These are phyloP conservation scores for Cnidoscolus chayamansa DNA, from an alignment of 441 rosid species.

Conservation along the genomic window DNA sequence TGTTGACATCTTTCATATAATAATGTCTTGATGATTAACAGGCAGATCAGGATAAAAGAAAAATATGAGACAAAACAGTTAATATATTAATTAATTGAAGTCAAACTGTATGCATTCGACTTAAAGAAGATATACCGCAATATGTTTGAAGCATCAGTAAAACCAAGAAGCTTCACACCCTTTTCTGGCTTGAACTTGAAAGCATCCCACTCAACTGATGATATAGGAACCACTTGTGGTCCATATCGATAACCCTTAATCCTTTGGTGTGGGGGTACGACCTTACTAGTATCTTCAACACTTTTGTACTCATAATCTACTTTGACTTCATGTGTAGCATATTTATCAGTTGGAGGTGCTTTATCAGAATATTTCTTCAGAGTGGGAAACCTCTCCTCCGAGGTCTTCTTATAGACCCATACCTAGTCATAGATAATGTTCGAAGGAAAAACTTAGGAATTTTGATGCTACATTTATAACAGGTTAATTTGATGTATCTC, in stretches of 20 bases:
- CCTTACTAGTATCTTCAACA: slow-evolving; percentile 46
- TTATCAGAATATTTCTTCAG: slow-evolving; percentile 81
- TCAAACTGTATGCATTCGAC: slow-evolving; percentile 4
- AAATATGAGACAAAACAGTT: slow-evolving; percentile 10
- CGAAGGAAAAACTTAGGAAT: background rate
- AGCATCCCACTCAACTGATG: slow-evolving; percentile 66
- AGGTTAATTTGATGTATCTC: background rate
- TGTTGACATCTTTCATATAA: slow-evolving; percentile 86
- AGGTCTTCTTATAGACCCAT: slow-evolving; percentile 91
- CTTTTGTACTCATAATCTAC: slow-evolving; percentile 74
- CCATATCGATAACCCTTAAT: slow-evolving; percentile 92
- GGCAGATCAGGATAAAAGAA: slow-evolving; percentile 22
- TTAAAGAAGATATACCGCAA: slow-evolving; percentile 42
- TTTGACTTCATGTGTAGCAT: slow-evolving; percentile 84
- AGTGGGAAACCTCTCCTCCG: slow-evolving; percentile 87
- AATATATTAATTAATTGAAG: slow-evolving; percentile 3
- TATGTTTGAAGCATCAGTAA: slow-evolving; percentile 69
- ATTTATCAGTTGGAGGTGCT: slow-evolving; percentile 74
- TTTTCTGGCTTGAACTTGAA: slow-evolving; percentile 86
- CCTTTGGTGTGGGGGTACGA: slow-evolving; percentile 82
- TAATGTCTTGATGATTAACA: slow-evolving; percentile 56
- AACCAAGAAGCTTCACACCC: slow-evolving; percentile 85
- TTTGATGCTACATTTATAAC: background rate
- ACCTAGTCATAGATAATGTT: slow-evolving; percentile 41
- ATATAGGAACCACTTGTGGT: slow-evolving; percentile 88